Percentiles rank a stretch among this genome's conserved stretches.
Evolutionary conservation across 345 rosid species (phyloP).

Genomic region (Cardiospermum halicacabum): DNA sequence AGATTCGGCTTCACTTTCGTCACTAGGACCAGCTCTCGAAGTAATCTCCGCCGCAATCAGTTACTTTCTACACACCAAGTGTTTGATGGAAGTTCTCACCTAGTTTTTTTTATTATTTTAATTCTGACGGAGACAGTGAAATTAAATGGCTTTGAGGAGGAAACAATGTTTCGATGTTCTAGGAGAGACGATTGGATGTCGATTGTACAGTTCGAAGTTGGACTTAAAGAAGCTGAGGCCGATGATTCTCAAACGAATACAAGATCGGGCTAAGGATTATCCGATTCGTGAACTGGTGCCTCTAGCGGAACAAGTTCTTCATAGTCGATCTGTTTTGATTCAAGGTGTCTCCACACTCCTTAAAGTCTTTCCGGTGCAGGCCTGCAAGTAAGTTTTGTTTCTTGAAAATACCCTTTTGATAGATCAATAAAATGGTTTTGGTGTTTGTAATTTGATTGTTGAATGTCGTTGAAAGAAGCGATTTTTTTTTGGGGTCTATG

Average conservation of each 20-base stretch:
- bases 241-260: constrained; percentile 70
- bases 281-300: constrained; percentile 59
- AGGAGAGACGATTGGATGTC: constrained; percentile 17
- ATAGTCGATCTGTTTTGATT: constrained; percentile 43
- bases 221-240: constrained; percentile 67
- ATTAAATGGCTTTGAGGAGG: constrained; percentile 22
- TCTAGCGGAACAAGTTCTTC: constrained; percentile 61
- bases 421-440: background rate
- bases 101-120: too few species aligned
- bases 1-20: background rate
- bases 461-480: background rate
- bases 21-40: too few species aligned
- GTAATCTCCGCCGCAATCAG: too few species aligned
- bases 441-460: too few species aligned
- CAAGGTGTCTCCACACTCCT: constrained; percentile 58
- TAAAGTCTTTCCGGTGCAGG: constrained; percentile 44
- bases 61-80: background rate
- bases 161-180: constrained; percentile 17
- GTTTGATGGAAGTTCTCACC: constrained; percentile 3
- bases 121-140: background rate
- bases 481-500: constrained; percentile 9
- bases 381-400: constrained; percentile 65
- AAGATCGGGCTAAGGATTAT: constrained; percentile 62
- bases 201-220: constrained; percentile 45
- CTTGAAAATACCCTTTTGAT: background rate